Base-by-base conservation (phyloP, 257 asterid species). In the Anisodus tanguticus region DNA sequence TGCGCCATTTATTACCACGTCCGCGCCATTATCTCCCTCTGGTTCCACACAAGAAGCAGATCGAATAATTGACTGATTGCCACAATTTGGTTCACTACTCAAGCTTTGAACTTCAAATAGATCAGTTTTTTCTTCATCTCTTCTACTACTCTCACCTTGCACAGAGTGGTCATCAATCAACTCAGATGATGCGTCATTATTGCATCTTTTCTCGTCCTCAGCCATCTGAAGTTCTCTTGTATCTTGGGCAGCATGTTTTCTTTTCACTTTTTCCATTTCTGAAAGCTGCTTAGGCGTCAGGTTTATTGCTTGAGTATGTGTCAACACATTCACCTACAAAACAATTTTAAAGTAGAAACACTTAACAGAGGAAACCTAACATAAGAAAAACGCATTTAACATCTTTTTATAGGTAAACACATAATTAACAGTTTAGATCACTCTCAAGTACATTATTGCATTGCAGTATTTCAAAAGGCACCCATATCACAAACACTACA, bases 301-400 rank as follows among this genome's bases (percentile, higher is more conserved):
- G 3, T 77, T 63, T 71, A 88, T 89, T 54, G 86, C 88, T 81
- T 85, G 64, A 39, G 86, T 87, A 87, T 96, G 99, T 58, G 94
- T 92, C 90, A 96, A 89, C 77, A 95, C 95, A 84, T 94, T 93
- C 88, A 96, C 98, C 99, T 96, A 84, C 80, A 79, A 59, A 71
- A 85, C 78, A 85, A 86, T 84, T 79, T 60, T 74, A 63, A 60
- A 80, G 47, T 19, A 51, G 41, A 17, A 13, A 57, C 49, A 13
- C 49, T 49, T 49, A 70, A 76, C 22, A 22, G 70, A 43, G 16
- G 45, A 74, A 62, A 80, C 37, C 70, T 45, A 9, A 77, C 49
- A 37, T 22, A 51, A 64, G 51, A 64, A 82, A n/a, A 72, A 31
- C 53, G 57, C 58, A 70, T 8, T 22, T 16, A 5, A 41, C 45